phyloP scores from a whole-genome alignment of 139 green algal species.

The Limnomonas spitsbergensis region DNA sequence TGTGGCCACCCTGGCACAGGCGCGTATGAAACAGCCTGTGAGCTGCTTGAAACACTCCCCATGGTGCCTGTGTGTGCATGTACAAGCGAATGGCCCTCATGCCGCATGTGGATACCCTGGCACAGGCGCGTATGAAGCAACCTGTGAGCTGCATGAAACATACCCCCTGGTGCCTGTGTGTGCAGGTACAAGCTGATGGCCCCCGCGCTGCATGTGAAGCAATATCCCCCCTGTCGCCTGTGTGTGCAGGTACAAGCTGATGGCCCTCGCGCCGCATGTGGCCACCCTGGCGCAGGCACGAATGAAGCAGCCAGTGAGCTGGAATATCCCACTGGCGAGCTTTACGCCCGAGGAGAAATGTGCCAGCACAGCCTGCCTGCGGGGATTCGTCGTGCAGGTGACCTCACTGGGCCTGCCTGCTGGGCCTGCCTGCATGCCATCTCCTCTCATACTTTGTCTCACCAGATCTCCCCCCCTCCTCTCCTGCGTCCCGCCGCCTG shows the following conservation, averaged over 20 bases:
- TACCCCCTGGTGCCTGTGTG: neutral
- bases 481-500: no score
- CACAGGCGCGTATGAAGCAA: no score
- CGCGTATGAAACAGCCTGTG: no score
- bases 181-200: neutral
- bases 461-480: no score
- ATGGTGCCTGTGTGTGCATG: no score
- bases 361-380: neutral
- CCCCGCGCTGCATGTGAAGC: neutral
- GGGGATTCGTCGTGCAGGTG: conserved; percentile 13
- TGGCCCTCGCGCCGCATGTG: conserved; percentile 5
- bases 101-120: no score
- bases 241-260: neutral
- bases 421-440: no score
- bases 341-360: neutral
- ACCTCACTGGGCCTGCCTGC: no score
- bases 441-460: no score
- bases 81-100: no score
- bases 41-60: no score
- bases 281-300: neutral
- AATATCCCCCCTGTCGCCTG: neutral
- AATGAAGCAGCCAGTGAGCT: conserved; percentile 12
- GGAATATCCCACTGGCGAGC: neutral
- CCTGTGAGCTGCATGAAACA: neutral
- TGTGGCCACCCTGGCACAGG: no score